phyloP scores from a whole-genome alignment of 768 basidiomycete species.

The Mrakia frigida region DNA sequence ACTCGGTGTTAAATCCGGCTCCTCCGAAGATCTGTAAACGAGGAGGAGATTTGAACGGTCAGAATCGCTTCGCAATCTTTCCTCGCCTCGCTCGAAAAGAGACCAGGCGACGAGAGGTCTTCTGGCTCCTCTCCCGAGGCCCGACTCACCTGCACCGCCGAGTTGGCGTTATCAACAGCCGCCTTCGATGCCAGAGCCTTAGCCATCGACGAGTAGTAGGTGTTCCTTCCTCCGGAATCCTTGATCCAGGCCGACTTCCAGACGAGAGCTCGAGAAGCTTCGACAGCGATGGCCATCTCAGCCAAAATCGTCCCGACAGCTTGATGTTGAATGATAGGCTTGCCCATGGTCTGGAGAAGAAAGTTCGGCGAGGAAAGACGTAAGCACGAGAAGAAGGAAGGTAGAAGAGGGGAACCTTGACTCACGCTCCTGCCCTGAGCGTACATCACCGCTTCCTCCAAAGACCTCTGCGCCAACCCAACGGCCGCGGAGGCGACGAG shows the following conservation, averaged over 20 bases:
- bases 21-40: conserved; percentile 38
- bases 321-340: conserved; percentile 46
- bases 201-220: conserved; percentile 47
- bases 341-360: conserved; percentile 44
- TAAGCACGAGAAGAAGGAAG: background rate
- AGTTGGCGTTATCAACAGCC: conserved; percentile 46
- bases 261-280: conserved; percentile 42
- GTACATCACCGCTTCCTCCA: conserved; percentile 47
- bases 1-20: conserved; percentile 44
- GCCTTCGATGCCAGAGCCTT: conserved; percentile 44
- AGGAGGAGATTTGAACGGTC: too few relatives aligned
- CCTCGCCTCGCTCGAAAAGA: too few relatives aligned
- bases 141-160: conserved; percentile 41
- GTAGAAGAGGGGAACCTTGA: background rate
- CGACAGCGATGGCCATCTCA: conserved; percentile 47
- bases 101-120: too few relatives aligned
- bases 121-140: background rate
- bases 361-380: too few relatives aligned
- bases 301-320: conserved; percentile 47
- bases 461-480: conserved; percentile 45
- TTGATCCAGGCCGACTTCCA: conserved; percentile 45
- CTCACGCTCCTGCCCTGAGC: conserved; percentile 44
- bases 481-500: conserved; percentile 46
- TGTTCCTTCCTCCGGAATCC: conserved; percentile 44
- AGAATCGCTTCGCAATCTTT: too few relatives aligned